Base-by-base conservation (phyloP, 805 yeast genomes). In the Pichia occidentalis region DNA sequence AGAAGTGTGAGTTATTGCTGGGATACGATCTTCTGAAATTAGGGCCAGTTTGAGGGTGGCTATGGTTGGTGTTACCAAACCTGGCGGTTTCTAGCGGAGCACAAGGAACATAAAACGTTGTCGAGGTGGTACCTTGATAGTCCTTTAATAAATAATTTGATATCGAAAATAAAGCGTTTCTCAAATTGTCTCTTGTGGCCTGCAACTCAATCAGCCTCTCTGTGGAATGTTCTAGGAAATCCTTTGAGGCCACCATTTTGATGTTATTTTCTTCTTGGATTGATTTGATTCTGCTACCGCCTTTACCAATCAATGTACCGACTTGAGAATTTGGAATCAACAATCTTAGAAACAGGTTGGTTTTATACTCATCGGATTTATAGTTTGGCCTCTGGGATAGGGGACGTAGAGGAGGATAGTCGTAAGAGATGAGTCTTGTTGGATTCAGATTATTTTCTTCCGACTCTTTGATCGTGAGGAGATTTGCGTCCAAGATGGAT, bases 131-230 rank as follows among this genome's bases (percentile, higher is more conserved):
- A 29, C 77, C 71, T 46, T 80, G 80, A 61, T 77, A 73, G 51
- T 83, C 92, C 51, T 81, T 88, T 39, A 83, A 66, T 24, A 87
- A 63, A 56, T 86, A 83, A 52, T 78, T 68, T n/a, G 80, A 72
- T 32, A 84, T 71, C 33, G 76, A 67, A 52, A 70, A 63, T 29
- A 78, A 57, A 2, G 85, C 71, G 26, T 67, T 67, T 34, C 74
- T 69, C 47, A 87, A 71, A 38, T 77, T 65, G 29, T 70, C 74
- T 1, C 84, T 81, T 6, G 75, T 63, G 36, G 95, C 96, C 61
- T 85, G 95, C 42, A 87, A 67, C 58, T 87, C 96, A 27, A 87
- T 86, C 38, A 86, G 67, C 55, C 95, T 73, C 59, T 87, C 96
- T 34, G 85, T 80, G 7, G 92, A 80, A 48, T 80, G 80, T 8